A percentile compares a stretch with the other conserved stretches of the same genome.
Conservation (phyloP, 2,329 filamentous ascomycete genomes). For the Chaetomium olivaceum region DNA sequence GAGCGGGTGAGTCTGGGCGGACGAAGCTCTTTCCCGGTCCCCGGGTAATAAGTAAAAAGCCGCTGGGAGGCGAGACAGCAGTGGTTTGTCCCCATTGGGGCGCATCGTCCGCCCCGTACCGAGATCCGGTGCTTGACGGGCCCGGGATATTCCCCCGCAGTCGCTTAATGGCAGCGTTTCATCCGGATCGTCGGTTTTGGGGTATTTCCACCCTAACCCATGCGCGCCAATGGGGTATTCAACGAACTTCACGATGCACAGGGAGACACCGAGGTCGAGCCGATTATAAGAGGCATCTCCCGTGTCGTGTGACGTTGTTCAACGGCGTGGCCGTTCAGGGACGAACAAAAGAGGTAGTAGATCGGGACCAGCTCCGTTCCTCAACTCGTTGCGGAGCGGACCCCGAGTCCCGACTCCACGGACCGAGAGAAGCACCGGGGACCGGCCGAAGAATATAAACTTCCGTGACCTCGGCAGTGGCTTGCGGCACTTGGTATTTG, state of each 20-base stretch:
- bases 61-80: neutral
- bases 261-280: neutral
- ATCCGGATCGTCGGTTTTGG: conserved; percentile 3
- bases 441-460: conserved; percentile 1
- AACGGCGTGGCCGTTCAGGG: neutral
- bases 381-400: conserved; percentile 4
- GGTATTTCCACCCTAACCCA: neutral
- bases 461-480: neutral
- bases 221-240: conserved; percentile 3
- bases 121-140: neutral
- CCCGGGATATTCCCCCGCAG: neutral
- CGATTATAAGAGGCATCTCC: neutral
- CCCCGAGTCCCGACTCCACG: neutral
- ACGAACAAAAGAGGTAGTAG: neutral
- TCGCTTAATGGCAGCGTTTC: neutral
- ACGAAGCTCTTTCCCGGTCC: neutral
- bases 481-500: neutral
- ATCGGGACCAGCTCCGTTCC: neutral
- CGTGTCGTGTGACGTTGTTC: neutral
- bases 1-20: neutral
- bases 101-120: neutral
- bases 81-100: conserved; percentile 1
- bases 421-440: conserved; percentile 1
- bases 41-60: conserved; percentile 1
- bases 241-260: neutral